These are phyloP conservation scores for Gossypium schwendimanii DNA, from an alignment of 441 rosid species.

Conservation along the genomic window DNA sequence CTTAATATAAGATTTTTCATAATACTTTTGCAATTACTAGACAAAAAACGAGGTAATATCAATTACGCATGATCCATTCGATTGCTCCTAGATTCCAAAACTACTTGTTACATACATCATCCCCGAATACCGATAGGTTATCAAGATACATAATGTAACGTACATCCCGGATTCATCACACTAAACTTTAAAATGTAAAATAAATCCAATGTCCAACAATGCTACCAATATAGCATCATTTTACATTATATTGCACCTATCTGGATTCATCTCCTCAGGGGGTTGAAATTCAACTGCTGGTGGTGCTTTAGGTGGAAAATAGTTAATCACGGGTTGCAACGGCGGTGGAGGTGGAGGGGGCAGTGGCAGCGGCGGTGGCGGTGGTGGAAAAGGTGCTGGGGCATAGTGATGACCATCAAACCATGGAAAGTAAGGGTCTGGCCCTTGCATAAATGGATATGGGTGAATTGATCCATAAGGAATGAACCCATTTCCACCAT, in stretches of 20 bases:
- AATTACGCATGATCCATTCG: neutral
- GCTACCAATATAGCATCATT: neutral
- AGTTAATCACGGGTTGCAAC: neutral
- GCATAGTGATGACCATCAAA: neutral
- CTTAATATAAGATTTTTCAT: too few species aligned
- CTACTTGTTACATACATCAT: neutral
- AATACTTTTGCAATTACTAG: too few species aligned
- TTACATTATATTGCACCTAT: slow-evolving; percentile 17
- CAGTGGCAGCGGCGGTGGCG: neutral
- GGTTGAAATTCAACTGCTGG: neutral
- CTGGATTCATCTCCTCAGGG: neutral
- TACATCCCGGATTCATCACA: neutral
- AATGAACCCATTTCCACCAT: neutral
- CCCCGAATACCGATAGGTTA: neutral
- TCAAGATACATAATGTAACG: neutral
- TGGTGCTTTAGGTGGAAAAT: slow-evolving; percentile 8
- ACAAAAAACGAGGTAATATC: neutral
- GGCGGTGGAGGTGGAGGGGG: neutral
- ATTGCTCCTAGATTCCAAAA: neutral
- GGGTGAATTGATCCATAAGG: slow-evolving; percentile 1
- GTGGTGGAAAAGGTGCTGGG: neutral
- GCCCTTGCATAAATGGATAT: neutral
- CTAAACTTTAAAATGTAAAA: neutral
- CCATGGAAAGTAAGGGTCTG: neutral
- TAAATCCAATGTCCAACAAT: too few species aligned